Evolutionary conservation across 2,329 filamentous ascomycete genomes (phyloP), one percentile per base, ranked within the genome.

Genomic region (Colletotrichum lentis): DNA sequence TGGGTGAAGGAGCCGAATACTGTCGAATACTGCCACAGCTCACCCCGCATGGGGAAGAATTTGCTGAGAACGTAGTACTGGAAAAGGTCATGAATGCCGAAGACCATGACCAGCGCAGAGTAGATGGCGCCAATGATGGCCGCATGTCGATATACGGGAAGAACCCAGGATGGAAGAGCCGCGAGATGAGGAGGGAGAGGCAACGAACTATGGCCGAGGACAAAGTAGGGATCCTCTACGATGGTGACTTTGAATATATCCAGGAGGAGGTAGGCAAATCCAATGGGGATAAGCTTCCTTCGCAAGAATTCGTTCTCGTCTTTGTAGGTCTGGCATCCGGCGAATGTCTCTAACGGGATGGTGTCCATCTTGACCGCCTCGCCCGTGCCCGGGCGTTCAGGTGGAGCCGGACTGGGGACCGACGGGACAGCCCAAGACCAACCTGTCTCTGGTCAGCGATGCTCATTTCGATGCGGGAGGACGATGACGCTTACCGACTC

Each of bases 191-290:
- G 60, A 67, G 89, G 77, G 67, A 81, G 69, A 71, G 83, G 71
- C 73, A 62, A 62, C 24, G 70, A 68, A 61, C 77, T 75, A 0
- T 82, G 79, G 0, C 87, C 84, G 27, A 86, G 75, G 66, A 88
- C 74, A 78, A 94, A 97, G 80, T 95, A 97, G 0, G 91, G 89
- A 73, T 98, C 95, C 61, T 87, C 85, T 72, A 90, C 88, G 81
- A 93, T 89, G 69, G 88, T 70, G 1, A 89, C 84, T 73, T 91
- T 91, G 60, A 92, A 77, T 7, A 88, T 66, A 77, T 97, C 95
- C 10, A 97, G 80, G 8, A 86, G 69, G 14, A 96, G 71, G 75
- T 92, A 96, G 71, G 83, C 82, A 44, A 84, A 64, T 2, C 86
- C 62, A n/a, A 90, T 79, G 6, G 74, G 80, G 10, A 77, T 64